A percentile compares a stretch with the other conserved stretches of the same genome.
Conservation (phyloP, 2,329 filamentous ascomycete species). For the Fusarium beomiforme region DNA sequence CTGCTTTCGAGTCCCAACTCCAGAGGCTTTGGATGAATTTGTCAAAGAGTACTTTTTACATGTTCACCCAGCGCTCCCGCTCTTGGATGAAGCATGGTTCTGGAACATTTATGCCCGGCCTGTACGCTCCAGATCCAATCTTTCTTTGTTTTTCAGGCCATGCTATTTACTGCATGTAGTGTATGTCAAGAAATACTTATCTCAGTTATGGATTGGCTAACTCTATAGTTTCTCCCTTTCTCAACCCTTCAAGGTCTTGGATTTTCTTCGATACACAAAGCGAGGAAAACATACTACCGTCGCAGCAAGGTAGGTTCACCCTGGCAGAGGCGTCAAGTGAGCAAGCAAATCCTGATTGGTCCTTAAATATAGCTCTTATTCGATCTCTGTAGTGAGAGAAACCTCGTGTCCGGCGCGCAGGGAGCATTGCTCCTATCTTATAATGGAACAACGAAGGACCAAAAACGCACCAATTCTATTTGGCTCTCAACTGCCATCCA, state of each 20-base stretch:
- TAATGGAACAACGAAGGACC: constrained; percentile 20
- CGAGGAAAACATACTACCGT: constrained; percentile 21
- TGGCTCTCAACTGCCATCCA: constrained; percentile 29
- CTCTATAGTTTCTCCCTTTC: constrained; percentile 7
- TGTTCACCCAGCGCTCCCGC: neutral
- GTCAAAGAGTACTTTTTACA: neutral
- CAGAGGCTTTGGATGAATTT: constrained; percentile 5
- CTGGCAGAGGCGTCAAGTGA: rapidly evolving
- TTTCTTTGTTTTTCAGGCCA: constrained; percentile 23
- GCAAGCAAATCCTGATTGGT: neutral
- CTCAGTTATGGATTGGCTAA: neutral
- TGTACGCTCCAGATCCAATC: neutral
- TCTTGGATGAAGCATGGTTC: neutral
- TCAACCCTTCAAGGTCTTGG: constrained; percentile 9
- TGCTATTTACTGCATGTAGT: constrained; percentile 26
- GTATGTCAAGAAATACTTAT: neutral
- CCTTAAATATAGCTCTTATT: constrained; percentile 4
- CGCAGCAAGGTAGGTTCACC: constrained; percentile 8
- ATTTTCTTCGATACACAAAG: constrained; percentile 10
- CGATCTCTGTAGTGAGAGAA: constrained; percentile 13
- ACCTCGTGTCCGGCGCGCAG: constrained; percentile 8
- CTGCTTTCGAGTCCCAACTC: constrained; percentile 21
- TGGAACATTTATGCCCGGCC: constrained; percentile 14
- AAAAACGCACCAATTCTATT: constrained; percentile 18
- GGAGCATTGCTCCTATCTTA: constrained; percentile 18